Base-by-base conservation (phyloP, 768 basidiomycete genomes). In the Naematelia aurantialba region DNA sequence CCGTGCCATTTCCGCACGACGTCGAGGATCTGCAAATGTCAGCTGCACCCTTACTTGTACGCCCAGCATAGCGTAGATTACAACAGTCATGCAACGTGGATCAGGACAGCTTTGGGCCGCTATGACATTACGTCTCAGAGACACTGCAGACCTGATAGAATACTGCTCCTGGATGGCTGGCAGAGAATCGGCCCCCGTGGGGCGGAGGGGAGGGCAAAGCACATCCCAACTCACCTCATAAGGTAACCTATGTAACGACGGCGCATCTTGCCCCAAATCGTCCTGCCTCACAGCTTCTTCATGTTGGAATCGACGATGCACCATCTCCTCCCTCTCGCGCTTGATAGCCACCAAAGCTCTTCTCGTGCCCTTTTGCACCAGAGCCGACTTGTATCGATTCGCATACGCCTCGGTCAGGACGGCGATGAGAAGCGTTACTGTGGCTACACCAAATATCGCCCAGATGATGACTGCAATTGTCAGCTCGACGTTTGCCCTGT, bases 341-440 rank as follows among this genome's bases (percentile, higher is more conserved):
- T 47, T 31, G 42, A 53, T 34, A 21, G 30, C 27, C 4, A 24
- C 30, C 21, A 52, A 19, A n/a, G 42, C 31, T 11, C 44, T 17
- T 22, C 51, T 55, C n/a, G 31, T 22, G 22, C 42, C 62, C 30
- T 51, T 51, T 14, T 56, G 62, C 1, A 48, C 30, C 29, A 60
- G 2, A n/a, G 52, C 59, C 1, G 45, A 42, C 8, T 53, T 45
- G 29, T 65, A 65, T 49, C 52, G 63, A 25, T 53, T 53, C n/a
- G 63, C 31, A 54, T 65, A 65, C 1, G 56, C 55, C 19, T 65
- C 63, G 12, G 59, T 53, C 31, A 65, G 19, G 13, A 60, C 63
- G 21, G 63, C 59, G 44, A 65, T 60, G 45, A 65, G 55, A 17
- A 65, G 59, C 0, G 63, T 65, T 34, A 65, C 63, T 12, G 60